phyloP scores from a whole-genome alignment of 805 yeast species.

The Osmozyma mogii region DNA sequence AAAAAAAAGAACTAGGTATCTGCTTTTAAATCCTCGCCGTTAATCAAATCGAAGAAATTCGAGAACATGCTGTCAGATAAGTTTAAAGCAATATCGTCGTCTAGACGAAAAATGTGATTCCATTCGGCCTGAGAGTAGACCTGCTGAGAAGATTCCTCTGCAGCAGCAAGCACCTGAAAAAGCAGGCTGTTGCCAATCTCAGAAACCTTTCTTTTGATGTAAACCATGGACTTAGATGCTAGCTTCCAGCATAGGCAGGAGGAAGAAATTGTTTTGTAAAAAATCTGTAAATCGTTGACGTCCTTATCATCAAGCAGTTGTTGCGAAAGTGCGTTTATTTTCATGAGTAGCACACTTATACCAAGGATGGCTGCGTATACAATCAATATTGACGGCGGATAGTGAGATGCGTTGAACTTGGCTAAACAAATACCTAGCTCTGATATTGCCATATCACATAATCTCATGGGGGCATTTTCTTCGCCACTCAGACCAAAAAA shows the following conservation, averaged over 20 bases:
- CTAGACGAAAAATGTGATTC: slow-evolving; percentile 4
- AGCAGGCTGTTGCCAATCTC: slow-evolving; percentile 5
- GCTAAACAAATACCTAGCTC: slow-evolving; percentile 9
- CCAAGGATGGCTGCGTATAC: slow-evolving; percentile 11
- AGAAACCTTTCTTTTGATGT: slow-evolving; percentile 7
- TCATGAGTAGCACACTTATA: slow-evolving; percentile 8
- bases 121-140: slow-evolving; percentile 5
- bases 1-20: not conserved
- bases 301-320: slow-evolving; percentile 2
- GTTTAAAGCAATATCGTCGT: slow-evolving; percentile 5
- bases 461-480: not conserved
- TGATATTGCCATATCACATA: slow-evolving; percentile 9
- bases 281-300: slow-evolving; percentile 8
- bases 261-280: slow-evolving; percentile 7
- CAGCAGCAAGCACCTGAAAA: slow-evolving; percentile 5
- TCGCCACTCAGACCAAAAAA: slow-evolving; percentile 6
- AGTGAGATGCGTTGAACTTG: slow-evolving; percentile 6
- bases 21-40: slow-evolving; percentile 2
- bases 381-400: slow-evolving; percentile 8
- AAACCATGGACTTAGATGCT: slow-evolving; percentile 10
- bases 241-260: slow-evolving; percentile 11
- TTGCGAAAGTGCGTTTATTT: slow-evolving; percentile 2
- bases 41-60: slow-evolving; percentile 10
- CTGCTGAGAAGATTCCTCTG: slow-evolving; percentile 1
- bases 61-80: slow-evolving; percentile 10